These are phyloP conservation scores for Rosellinia necatrix DNA, from an alignment of 2,329 filamentous ascomycete genomes.

Conservation along the genomic window DNA sequence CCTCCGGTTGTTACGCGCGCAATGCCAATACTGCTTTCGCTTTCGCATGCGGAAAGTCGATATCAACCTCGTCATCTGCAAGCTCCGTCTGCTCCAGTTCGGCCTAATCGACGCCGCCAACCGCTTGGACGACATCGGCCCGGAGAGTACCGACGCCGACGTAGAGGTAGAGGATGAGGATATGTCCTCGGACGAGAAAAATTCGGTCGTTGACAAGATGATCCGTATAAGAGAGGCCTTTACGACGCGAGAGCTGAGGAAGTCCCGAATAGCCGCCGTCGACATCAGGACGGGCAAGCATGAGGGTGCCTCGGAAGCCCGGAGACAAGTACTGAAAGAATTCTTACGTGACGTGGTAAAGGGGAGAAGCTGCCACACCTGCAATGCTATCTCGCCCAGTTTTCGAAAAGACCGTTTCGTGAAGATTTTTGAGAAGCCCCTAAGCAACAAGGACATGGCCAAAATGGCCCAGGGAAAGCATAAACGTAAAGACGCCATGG, in stretches of 20 bases:
- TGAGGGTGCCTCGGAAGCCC: conserved; percentile 78
- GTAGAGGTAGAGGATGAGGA: conserved; percentile 55
- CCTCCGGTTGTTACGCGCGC: conserved; percentile 79
- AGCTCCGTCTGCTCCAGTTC: conserved; percentile 82
- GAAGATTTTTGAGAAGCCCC: conserved; percentile 88
- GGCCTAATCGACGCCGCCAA: conserved; percentile 69
- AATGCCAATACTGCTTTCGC: conserved; percentile 89
- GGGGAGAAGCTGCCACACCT: conserved; percentile 69
- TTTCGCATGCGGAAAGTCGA: conserved; percentile 79
- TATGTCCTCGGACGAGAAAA: conserved; percentile 62
- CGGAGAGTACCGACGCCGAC: conserved; percentile 41
- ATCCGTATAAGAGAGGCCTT: conserved; percentile 64
- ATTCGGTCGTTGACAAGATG: conserved; percentile 55
- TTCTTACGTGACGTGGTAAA: conserved; percentile 77
- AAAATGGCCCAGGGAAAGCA: conserved; percentile 74
- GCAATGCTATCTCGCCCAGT: conserved; percentile 72
- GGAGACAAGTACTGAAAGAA: conserved; percentile 76
- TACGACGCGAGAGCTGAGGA: conserved; percentile 72
- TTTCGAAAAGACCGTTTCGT: conserved; percentile 90
- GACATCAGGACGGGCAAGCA: conserved; percentile 71
- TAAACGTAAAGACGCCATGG: conserved; percentile 71
- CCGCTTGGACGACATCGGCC: conserved; percentile 47
- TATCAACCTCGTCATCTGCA: conserved; percentile 80
- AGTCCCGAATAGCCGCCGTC: conserved; percentile 55
- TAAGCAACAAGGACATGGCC: conserved; percentile 74